Evolutionary conservation across 2,329 filamentous ascomycete genomes (phyloP), one percentile per base, ranked within the genome.

Genomic region (Apiospora koreana): DNA sequence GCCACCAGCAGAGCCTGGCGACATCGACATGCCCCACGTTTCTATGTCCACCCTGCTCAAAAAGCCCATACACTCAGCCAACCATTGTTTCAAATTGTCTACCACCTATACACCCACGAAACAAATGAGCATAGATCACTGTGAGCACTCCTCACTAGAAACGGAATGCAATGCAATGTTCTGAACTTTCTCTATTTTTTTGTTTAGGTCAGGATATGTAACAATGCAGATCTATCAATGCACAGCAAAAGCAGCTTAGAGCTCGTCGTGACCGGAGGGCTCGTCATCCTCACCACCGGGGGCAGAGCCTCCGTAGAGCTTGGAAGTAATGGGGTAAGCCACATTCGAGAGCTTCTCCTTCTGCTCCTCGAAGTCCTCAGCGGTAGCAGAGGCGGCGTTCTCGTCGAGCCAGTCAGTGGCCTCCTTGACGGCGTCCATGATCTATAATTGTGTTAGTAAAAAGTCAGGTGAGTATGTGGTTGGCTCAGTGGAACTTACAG

Each of bases 311-410:
- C 88, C 86, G 88, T 98, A 98, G 79, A 98, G 89, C 91, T 99
- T 99, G 87, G 94, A 97, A 78, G 96, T 99, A 86, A 99, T 99
- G 76, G 96, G 96, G 87, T 98, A 98, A 69, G 96, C 96, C 75
- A 98, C 93, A 83, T 93, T 93, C 78, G 93, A 97, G 76, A 99
- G 90, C 90, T 98, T 98, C 93, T 99, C 95, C 89, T 97, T 97
- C 88, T 98, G 95, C 90, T 99, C 96, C 85, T 98, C 95, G 79
- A 98, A 98, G 87, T 98, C 96, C 87, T 98, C 95, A 71, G 94
- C 88, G 76, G 87, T 90, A 74, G 96, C 96, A 68, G 92, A 92
- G 75, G 92, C 90, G 75, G 90, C 93, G 85, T 98, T 97, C 89
- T 97, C 94, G 77, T 98, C 95, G 72, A 99, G 92, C 96, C 96